Evolutionary conservation across 208 protist species (phyloP).

Genomic region (Angomonas deanei): DNA sequence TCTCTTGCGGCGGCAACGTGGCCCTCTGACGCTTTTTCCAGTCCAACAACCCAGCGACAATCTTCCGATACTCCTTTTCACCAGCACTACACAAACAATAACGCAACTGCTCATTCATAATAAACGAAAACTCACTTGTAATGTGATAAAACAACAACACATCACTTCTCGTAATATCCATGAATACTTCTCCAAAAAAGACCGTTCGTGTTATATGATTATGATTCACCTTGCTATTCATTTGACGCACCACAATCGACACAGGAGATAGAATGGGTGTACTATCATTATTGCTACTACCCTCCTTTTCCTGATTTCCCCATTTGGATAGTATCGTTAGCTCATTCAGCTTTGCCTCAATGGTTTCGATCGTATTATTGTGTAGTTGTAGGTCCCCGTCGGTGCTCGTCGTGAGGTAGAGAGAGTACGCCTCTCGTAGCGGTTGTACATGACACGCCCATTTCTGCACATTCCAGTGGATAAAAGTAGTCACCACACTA

Average conservation of each 20-base stretch:
- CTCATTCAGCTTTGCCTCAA: background rate
- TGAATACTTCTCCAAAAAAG: background rate
- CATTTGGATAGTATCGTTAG: background rate
- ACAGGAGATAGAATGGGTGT: background rate
- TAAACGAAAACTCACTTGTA: background rate
- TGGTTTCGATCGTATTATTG: background rate
- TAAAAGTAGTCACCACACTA: no score
- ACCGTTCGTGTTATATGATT: background rate
- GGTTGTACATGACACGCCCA: background rate
- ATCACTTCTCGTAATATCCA: background rate
- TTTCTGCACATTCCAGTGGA: background rate
- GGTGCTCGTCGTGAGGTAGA: background rate
- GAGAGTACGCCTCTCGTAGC: background rate
- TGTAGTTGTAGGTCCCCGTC: background rate
- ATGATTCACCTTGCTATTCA: background rate
- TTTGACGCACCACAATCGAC: background rate
- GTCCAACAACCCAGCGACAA: background rate
- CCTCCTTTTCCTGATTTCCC: background rate
- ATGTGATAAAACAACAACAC: background rate
- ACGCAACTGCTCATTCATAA: background rate
- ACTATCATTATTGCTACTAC: background rate
- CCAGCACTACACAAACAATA: background rate
- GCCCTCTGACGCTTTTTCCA: background rate
- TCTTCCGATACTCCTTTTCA: background rate
- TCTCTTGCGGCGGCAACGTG: background rate